Conservation (phyloP, 2,329 filamentous ascomycete species). For the Aspergillus terreus region DNA sequence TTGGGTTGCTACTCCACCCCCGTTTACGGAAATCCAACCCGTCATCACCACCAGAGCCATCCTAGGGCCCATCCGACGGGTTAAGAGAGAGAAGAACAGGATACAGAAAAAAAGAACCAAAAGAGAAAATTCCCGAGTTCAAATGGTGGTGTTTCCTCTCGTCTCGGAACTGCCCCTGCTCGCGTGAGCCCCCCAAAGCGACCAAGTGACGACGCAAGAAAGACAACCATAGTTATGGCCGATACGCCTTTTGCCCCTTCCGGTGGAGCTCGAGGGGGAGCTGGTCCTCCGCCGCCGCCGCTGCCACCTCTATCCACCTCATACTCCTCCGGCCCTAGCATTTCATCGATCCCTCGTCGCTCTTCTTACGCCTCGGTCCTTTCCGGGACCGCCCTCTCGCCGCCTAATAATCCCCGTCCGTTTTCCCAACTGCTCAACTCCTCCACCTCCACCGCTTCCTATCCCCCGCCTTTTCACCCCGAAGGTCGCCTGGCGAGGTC, state of each 20-base stretch:
- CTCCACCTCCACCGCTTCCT: constrained; percentile 30
- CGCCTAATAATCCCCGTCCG: constrained; percentile 39
- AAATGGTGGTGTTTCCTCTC: not conserved
- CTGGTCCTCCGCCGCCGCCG: constrained; percentile 16
- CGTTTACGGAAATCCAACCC: constrained; percentile 13
- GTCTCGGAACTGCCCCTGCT: not conserved
- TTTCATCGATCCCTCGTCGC: constrained; percentile 46
- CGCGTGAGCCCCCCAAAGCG: not conserved
- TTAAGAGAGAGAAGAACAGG: not conserved
- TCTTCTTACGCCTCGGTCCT: constrained; percentile 62
- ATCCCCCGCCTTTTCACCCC: constrained; percentile 32
- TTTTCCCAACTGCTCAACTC: constrained; percentile 56
- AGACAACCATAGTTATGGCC: constrained; percentile 32
- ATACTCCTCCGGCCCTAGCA: constrained; percentile 28
- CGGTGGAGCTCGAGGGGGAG: constrained; percentile 36
- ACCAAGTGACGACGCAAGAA: not conserved
- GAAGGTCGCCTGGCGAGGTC: constrained; percentile 31
- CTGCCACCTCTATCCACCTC: constrained; percentile 27
- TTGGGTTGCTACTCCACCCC: constrained; percentile 7
- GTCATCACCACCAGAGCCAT: not conserved
- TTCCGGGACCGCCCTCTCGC: constrained; percentile 46
- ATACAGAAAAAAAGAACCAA: not conserved
- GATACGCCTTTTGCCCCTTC: constrained; percentile 41
- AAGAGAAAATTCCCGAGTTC: not conserved
- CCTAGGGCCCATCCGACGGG: not conserved